A percentile compares a stretch with the other conserved stretches of the same genome.
These are phyloP conservation scores for Exophiala sp. DNA, from an alignment of 2,329 filamentous ascomycete genomes.

Conservation along the genomic window DNA sequence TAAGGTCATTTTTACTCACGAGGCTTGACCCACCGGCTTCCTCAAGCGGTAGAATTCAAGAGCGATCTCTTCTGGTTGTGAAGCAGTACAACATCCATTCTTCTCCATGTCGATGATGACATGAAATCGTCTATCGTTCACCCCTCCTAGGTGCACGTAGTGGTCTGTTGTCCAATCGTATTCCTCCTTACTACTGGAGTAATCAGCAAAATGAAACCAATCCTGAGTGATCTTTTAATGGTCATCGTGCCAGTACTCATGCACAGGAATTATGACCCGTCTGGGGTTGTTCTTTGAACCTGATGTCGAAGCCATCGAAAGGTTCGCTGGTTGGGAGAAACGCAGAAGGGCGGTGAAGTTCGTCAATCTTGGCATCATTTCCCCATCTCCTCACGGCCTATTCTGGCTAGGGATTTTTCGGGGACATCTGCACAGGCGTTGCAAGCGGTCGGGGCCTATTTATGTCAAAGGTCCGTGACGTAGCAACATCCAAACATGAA, in stretches of 20 bases:
- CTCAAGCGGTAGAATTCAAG: constrained; percentile 3
- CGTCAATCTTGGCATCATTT: not conserved
- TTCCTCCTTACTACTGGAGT: not conserved
- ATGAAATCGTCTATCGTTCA: constrained; percentile 2
- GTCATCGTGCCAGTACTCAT: constrained; percentile 1
- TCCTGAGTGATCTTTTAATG: not conserved
- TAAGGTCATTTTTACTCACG: not conserved
- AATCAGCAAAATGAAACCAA: constrained; percentile 1
- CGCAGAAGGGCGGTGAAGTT: not conserved
- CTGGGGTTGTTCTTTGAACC: not conserved
- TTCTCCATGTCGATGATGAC: not conserved
- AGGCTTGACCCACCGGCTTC: not conserved
- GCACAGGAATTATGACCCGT: constrained; percentile 1
- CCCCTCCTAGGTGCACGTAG: constrained; percentile 1
- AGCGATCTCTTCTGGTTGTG: not conserved
- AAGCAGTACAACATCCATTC: not conserved
- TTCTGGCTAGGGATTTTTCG: not conserved
- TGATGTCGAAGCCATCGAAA: not conserved
- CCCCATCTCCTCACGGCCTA: not conserved
- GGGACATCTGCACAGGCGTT: too few species aligned
- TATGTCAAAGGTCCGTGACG: too few species aligned
- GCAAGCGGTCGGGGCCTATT: too few species aligned
- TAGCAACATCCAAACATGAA: too few species aligned
- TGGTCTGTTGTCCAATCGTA: constrained; percentile 2
- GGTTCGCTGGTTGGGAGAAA: not conserved